Evolutionary conservation across 192 early-diverging fungal genomes (phyloP), one percentile per base, ranked within the genome.

Genomic region (Backusella australiensis): DNA sequence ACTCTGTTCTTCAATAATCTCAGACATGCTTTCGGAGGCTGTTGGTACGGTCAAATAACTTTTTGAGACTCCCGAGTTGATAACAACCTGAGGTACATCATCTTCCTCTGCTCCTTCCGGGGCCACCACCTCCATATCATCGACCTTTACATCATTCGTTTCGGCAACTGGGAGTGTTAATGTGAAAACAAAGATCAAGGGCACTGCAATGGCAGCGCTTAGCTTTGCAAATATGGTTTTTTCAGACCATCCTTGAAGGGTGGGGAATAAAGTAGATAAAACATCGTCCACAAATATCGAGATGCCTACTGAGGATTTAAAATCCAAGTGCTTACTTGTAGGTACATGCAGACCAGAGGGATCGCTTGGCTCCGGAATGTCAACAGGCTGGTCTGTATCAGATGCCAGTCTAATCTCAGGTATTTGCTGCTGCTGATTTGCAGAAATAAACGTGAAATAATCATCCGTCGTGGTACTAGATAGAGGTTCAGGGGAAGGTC

Each of bases 121-220:
- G 26, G 67, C 26, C 0, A 65, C 6, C 0, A 78, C 73, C 17
- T 75, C 66, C 26, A 82, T 72, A 49, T 72, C 86, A 9, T 82
- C 69, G 1, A 74, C 75, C 32, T 65, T 68, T 8, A 85, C 23
- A 59, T 81, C 79, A 17, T 87, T 77, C 0, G 80, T 65, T 76
- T 90, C 87, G 3, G 90, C 88, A 17, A 90, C 88, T 35, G 93
- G 91, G 36, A 90, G 67, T 0, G 92, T 92, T 17, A 93, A 68
- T 15, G 78, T 83, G 67, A 93, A 72, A 0, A 90, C 11, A 3
- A 89, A 73, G 1, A 87, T 83, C 34, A 89, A 83, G 0, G 91
- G 91, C 1, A 84, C 75, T 3, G 86, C 86, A 1, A 86, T 46
- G 14, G 91, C 44, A 1, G 86, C 80, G 67, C 84, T 81, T 38